Percentiles rank a stretch among this genome's conserved stretches.
phyloP scores from a whole-genome alignment of 1,284 basidiomycete species.

The Naganishia sp. region DNA sequence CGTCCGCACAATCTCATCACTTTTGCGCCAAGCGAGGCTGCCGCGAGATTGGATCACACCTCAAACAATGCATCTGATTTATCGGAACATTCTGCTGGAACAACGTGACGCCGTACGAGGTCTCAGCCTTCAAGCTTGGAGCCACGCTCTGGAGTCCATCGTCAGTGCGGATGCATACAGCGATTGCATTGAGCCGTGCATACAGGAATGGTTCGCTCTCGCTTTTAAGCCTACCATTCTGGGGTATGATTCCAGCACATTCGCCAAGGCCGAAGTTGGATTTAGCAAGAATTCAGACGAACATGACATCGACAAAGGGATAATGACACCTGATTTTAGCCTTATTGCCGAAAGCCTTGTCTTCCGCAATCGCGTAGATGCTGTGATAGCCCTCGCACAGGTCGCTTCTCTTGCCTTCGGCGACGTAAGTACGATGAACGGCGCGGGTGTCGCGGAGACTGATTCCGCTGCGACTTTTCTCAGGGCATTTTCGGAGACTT shows the following conservation, averaged over 20 bases:
- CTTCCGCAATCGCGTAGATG: conserved; percentile 77
- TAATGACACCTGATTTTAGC: conserved; percentile 87
- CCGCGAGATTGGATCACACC: conserved; percentile 75
- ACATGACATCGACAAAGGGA: conserved; percentile 95
- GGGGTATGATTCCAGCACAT: conserved; percentile 4
- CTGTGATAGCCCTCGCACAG: conserved; percentile 76
- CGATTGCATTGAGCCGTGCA: conserved; percentile 42
- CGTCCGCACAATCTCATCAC: conserved; percentile 82
- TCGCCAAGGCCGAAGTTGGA: conserved; percentile 7
- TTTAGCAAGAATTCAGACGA: conserved; percentile 58
- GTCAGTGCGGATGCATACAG: conserved; percentile 57
- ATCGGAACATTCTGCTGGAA: conserved; percentile 94
- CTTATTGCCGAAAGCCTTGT: conserved; percentile 78
- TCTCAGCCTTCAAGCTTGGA: conserved; percentile 77
- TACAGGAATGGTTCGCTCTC: conserved; percentile 73
- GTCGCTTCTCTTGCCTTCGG: conserved; percentile 69
- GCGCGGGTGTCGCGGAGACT: background rate
- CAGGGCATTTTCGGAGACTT: conserved; percentile 58
- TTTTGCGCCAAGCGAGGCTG: conserved; percentile 75
- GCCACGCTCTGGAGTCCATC: conserved; percentile 65
- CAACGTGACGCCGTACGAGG: conserved; percentile 82
- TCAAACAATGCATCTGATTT: conserved; percentile 78
- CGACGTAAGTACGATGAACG: conserved; percentile 55
- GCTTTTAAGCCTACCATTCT: conserved; percentile 84
- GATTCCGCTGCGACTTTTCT: background rate